Conservation (phyloP, 495 filamentous ascomycete genomes). For the Arthonia radiata region DNA sequence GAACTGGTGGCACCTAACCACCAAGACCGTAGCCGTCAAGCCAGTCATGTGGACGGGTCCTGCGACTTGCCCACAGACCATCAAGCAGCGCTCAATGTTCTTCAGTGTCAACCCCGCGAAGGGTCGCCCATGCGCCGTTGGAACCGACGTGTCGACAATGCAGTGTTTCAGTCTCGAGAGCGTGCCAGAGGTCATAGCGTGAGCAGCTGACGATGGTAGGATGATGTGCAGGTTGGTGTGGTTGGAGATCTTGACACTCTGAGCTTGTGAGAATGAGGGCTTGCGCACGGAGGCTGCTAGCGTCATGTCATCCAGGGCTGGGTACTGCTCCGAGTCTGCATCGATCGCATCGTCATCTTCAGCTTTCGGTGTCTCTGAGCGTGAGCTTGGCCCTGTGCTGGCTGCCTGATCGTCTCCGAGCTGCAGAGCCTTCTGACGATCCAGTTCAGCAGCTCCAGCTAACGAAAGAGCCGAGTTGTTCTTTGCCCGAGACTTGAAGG, state of each 20-base stretch:
- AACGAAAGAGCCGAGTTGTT: slow-evolving; percentile 31
- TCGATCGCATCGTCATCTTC: background rate
- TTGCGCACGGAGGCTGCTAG: slow-evolving; percentile 24
- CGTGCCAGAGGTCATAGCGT: slow-evolving; percentile 42
- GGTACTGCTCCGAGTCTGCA: background rate
- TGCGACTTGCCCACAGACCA: slow-evolving; percentile 52
- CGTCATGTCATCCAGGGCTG: slow-evolving; percentile 11
- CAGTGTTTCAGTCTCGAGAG: slow-evolving; percentile 47
- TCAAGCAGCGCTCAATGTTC: slow-evolving; percentile 36
- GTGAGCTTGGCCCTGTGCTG: slow-evolving; percentile 7
- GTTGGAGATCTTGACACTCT: slow-evolving; percentile 36
- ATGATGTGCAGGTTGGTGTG: slow-evolving; percentile 43
- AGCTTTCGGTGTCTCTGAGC: background rate
- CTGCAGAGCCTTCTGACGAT: slow-evolving; percentile 19
- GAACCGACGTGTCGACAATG: slow-evolving; percentile 53
- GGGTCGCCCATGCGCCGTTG: slow-evolving; percentile 29
- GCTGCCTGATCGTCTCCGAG: slow-evolving; percentile 10
- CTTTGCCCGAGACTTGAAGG: slow-evolving; percentile 39
- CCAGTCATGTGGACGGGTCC: slow-evolving; percentile 65
- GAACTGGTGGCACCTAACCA: slow-evolving; percentile 51
- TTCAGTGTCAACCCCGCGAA: slow-evolving; percentile 56
- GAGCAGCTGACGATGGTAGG: slow-evolving; percentile 40
- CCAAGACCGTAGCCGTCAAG: slow-evolving; percentile 45
- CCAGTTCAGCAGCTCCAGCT: slow-evolving; percentile 27
- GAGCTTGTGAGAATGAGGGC: slow-evolving; percentile 33